These are phyloP conservation scores for Fusarium denticulatum DNA, from an alignment of 2,329 filamentous ascomycete genomes.

Conservation along the genomic window DNA sequence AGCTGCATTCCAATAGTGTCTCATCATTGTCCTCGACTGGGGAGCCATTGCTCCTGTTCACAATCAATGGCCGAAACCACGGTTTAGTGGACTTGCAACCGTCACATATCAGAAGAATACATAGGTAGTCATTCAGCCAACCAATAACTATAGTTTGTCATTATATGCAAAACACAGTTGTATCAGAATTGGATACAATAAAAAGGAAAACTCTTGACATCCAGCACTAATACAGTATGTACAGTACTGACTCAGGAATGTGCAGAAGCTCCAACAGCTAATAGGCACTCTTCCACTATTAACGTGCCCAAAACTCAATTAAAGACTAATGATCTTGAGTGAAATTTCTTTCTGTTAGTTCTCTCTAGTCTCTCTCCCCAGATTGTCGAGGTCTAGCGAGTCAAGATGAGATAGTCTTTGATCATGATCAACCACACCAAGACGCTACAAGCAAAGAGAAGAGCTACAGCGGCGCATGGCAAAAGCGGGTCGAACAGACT, in stretches of 20 bases:
- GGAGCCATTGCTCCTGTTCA: neutral
- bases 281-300: neutral
- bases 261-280: neutral
- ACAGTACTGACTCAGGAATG: slow-evolving; percentile 32
- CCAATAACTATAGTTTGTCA: neutral
- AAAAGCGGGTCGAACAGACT: slow-evolving; percentile 18
- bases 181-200: neutral
- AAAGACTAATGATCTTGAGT: neutral
- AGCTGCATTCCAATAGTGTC: slow-evolving; percentile 31
- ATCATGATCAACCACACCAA: slow-evolving; percentile 6
- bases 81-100: slow-evolving; percentile 1
- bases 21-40: slow-evolving; percentile 8
- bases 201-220: too few relatives aligned
- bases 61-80: slow-evolving; percentile 4
- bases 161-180: neutral
- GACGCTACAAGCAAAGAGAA: neutral
- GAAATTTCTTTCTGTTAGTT: neutral
- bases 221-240: neutral
- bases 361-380: neutral
- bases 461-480: slow-evolving; percentile 9
- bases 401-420: slow-evolving; percentile 3
- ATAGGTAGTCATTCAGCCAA: neutral
- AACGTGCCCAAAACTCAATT: slow-evolving; percentile 7
- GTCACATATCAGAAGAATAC: slow-evolving; percentile 23
- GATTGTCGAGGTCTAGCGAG: slow-evolving; percentile 13